A percentile compares a stretch with the other conserved stretches of the same genome.
These are phyloP conservation scores for Cardamine occulta DNA, from an alignment of 345 rosid genomes.

Conservation along the genomic window DNA sequence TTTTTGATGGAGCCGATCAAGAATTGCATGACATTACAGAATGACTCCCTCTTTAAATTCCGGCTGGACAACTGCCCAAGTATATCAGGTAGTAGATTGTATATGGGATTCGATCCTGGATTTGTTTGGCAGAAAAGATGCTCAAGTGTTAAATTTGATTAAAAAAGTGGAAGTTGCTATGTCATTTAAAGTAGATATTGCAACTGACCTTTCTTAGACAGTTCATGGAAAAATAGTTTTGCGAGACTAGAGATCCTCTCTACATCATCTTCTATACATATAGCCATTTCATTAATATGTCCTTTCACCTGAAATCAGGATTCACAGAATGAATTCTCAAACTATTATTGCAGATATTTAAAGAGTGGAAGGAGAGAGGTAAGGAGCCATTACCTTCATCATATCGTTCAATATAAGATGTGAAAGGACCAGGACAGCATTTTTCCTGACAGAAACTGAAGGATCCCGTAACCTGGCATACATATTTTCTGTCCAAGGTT, in stretches of 20 bases:
- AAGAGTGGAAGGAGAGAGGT: conserved; percentile 22
- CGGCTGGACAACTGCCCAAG: conserved; percentile 82
- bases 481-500: conserved; percentile 98
- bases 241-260: conserved; percentile 92
- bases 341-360: conserved; percentile 15
- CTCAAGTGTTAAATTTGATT: conserved; percentile 33
- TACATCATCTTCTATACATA: conserved; percentile 79
- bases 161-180: conserved; percentile 7
- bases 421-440: conserved; percentile 96
- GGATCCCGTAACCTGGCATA: conserved; percentile 79
- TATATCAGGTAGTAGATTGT: conserved; percentile 95
- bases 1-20: conserved; percentile 94
- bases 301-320: conserved; percentile 83
- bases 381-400: conserved; percentile 78
- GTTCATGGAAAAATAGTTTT: conserved; percentile 85
- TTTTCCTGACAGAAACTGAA: conserved; percentile 86
- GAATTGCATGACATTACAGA: conserved; percentile 94
- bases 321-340: conserved; percentile 38
- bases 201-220: conserved; percentile 88
- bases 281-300: conserved; percentile 90
- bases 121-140: conserved; percentile 23
- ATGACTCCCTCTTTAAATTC: conserved; percentile 71
- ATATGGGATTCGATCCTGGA: conserved; percentile 94
- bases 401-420: conserved; percentile 98
- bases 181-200: conserved; percentile 12